phyloP scores from a whole-genome alignment of 2,329 filamentous ascomycete species.

The Sporothrix sp. region DNA sequence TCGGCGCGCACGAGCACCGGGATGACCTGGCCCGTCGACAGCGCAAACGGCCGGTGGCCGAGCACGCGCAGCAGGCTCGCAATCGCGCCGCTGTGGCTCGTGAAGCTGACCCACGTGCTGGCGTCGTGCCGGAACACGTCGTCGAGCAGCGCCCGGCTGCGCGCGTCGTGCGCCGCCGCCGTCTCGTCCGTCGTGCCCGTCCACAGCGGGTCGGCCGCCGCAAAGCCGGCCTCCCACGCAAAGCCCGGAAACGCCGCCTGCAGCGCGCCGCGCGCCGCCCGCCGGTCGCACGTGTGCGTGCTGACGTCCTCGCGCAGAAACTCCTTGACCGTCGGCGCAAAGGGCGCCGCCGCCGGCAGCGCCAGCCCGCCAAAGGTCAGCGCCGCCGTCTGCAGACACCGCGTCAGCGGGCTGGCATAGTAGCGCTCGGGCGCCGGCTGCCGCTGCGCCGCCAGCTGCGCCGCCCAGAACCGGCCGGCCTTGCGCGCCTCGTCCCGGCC shows the following conservation, averaged over 20 bases:
- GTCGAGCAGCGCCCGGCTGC: slow-evolving; percentile 42
- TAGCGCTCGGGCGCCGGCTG: slow-evolving; percentile 54
- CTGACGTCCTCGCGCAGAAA: slow-evolving; percentile 55
- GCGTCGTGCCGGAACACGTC: slow-evolving; percentile 45
- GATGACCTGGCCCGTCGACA: slow-evolving; percentile 59
- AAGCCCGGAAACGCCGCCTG: slow-evolving; percentile 41
- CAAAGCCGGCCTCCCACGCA: slow-evolving; percentile 50
- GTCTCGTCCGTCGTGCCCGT: slow-evolving; percentile 34
- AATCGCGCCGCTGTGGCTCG: slow-evolving; percentile 51
- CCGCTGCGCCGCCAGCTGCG: slow-evolving; percentile 39
- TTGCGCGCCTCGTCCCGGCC: slow-evolving; percentile 48
- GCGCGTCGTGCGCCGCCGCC: slow-evolving; percentile 36
- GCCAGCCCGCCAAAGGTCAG: slow-evolving; percentile 48
- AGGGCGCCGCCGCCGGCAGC: slow-evolving; percentile 41
- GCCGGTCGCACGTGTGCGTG: slow-evolving; percentile 58
- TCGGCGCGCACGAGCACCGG: slow-evolving; percentile 55
- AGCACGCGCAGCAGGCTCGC: slow-evolving; percentile 27
- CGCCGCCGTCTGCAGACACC: slow-evolving; percentile 54
- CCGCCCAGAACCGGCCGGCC: slow-evolving; percentile 50
- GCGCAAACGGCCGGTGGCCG: slow-evolving; percentile 49
- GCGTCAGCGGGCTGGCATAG: slow-evolving; percentile 54
- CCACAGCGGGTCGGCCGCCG: slow-evolving; percentile 43
- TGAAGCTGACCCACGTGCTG: slow-evolving; percentile 48
- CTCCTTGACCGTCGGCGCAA: slow-evolving; percentile 54
- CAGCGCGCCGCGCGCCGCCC: slow-evolving; percentile 46